These are phyloP conservation scores for Fraxinus ornus DNA, from an alignment of 305 asterid genomes.

Conservation along the genomic window DNA sequence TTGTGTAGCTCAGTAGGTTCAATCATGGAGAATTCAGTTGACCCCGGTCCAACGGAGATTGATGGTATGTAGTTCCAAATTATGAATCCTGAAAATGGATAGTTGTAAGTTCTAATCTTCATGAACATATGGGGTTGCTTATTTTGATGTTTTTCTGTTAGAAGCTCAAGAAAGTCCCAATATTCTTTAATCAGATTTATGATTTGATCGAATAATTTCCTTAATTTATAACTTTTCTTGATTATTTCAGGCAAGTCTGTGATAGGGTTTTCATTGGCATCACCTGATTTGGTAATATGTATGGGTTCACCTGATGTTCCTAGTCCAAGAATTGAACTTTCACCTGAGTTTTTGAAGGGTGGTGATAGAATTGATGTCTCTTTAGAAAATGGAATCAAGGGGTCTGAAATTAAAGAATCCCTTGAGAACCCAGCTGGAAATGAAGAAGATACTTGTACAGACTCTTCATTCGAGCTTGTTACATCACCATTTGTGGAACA, in stretches of 20 bases:
- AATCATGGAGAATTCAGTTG: conserved; percentile 42
- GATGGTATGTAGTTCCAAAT: conserved; percentile 44
- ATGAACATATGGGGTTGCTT: neutral
- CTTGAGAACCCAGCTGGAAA: conserved; percentile 37
- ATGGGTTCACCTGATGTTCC: conserved; percentile 73
- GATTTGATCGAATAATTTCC: neutral
- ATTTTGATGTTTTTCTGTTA: conserved; percentile 19
- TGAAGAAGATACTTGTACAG: conserved; percentile 40
- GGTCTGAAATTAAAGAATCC: conserved; percentile 46
- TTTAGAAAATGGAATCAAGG: conserved; percentile 77
- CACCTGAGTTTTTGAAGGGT: conserved; percentile 43
- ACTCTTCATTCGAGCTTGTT: conserved; percentile 76
- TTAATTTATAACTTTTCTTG: neutral
- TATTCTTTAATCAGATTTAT: conserved; percentile 18
- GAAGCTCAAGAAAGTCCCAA: conserved; percentile 17
- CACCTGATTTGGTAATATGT: conserved; percentile 76
- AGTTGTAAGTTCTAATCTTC: neutral
- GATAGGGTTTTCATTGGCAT: conserved; percentile 59
- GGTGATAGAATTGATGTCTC: conserved; percentile 57
- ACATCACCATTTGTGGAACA: conserved; percentile 41
- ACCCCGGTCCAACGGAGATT: conserved; percentile 38
- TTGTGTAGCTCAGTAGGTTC: conserved; percentile 35
- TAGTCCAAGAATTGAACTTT: conserved; percentile 50
- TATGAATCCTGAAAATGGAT: conserved; percentile 18
- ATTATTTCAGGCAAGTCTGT: conserved; percentile 47